A percentile compares a stretch with the other conserved stretches of the same genome.
Conservation (phyloP, 495 filamentous ascomycete genomes). For the Bryoglossum gracile region DNA sequence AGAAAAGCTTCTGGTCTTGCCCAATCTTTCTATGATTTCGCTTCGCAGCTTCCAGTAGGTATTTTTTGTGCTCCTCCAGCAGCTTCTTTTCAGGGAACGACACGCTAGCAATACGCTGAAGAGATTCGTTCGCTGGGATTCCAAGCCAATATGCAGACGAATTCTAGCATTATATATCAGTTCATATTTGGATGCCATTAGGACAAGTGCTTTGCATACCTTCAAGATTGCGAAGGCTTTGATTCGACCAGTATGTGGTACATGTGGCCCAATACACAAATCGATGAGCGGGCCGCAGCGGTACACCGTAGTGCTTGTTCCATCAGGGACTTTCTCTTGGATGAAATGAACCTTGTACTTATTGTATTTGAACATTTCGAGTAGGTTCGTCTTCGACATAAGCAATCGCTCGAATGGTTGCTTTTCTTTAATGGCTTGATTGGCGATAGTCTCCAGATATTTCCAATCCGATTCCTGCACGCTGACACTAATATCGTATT, state of each 20-base stretch:
- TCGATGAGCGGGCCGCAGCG: constrained; percentile 76
- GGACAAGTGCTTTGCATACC: too few species aligned
- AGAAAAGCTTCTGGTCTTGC: constrained; percentile 91
- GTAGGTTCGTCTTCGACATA: constrained; percentile 79
- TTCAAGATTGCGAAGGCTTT: constrained; percentile 89
- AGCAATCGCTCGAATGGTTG: constrained; percentile 88
- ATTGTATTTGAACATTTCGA: constrained; percentile 95
- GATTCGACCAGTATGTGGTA: constrained; percentile 85
- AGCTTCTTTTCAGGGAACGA: constrained; percentile 96
- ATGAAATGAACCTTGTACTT: constrained; percentile 96
- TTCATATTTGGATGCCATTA: too few species aligned
- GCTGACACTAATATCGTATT: too few species aligned
- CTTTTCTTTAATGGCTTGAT: constrained; percentile 86
- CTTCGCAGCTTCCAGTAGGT: constrained; percentile 92
- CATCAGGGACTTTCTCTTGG: constrained; percentile 80
- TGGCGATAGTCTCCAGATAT: constrained; percentile 66
- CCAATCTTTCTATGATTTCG: constrained; percentile 88
- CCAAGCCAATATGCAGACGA: constrained; percentile 96
- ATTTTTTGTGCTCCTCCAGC: constrained; percentile 83
- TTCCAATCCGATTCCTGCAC: constrained; percentile 72
- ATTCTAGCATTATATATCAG: too few species aligned
- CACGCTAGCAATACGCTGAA: constrained; percentile 93
- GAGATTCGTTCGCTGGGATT: constrained; percentile 82
- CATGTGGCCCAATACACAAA: constrained; percentile 75
- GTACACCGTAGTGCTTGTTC: constrained; percentile 89